Evolutionary conservation across 1,139 yeast species (phyloP), one percentile per base, ranked within the genome.

Genomic region (Casaregolazyma lundiana): DNA sequence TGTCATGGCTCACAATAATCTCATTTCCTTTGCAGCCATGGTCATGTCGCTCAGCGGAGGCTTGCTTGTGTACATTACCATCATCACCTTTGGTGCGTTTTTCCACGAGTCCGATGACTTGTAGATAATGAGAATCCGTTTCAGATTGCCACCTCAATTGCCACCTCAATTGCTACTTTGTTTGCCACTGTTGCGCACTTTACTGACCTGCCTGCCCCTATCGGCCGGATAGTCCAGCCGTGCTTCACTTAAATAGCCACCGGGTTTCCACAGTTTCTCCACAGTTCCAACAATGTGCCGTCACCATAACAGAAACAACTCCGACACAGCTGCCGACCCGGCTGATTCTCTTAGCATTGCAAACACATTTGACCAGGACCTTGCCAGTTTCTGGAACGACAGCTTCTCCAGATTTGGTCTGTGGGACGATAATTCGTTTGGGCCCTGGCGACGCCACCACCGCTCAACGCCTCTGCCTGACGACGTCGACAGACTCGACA

Each of bases 41-140:
- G 57, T 74, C 32, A 75, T 86, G 70, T 80, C 89, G 3, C 70
- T 84, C 4, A 53, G 72, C 5, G 96, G 95, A 1, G 95, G 95
- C 2, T 54, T 70, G 1, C 69, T 85, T 49, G 84, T 87, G 41
- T 84, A 81, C 64, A 80, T 80, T 4, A 82, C 95, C 0, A 85
- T 87, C 35, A 78, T 81, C 53, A 75, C 84, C 4, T 87, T 87
- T 63, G 78, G 86, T 24, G 71, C 78, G 51, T 84, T 81, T 60
- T 86, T 87, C 64, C 85, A 81, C 53, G 80, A 75, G 39, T 63
- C 73, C 6, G 80, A 76, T 38, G 80, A 77, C 53, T 68, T 65
- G 51, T 70, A 58, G 40, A 13, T 4, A 9, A 4, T 7, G 9
- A 24, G 11, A 11, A n/a, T n/a, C n/a, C n/a, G n/a, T n/a, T n/a